Percentiles rank a stretch among this genome's conserved stretches.
phyloP scores from a whole-genome alignment of 495 filamentous ascomycete genomes.

The Paragyromitra xinjiangensis region DNA sequence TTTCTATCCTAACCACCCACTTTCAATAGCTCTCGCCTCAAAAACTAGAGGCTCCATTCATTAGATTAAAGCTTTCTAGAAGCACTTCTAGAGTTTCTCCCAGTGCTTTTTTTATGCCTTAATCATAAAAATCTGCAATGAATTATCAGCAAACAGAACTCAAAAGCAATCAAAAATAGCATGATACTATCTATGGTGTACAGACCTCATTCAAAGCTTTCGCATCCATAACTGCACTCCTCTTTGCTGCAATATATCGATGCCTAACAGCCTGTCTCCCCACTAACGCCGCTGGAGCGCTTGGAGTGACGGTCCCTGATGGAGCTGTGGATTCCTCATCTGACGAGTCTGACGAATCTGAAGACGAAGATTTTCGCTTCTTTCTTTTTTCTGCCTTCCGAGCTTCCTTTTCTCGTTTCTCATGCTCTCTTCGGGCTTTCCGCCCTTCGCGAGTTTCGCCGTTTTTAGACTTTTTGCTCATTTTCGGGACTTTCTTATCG shows the following conservation, averaged over 20 bases:
- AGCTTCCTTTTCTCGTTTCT: slow-evolving; percentile 38
- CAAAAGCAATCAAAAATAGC: not conserved
- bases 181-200: not conserved
- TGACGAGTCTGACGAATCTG: slow-evolving; percentile 39
- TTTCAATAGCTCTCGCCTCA: slow-evolving; percentile 3
- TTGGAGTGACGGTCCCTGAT: slow-evolving; percentile 42
- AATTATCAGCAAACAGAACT: slow-evolving; percentile 14
- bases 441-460: slow-evolving; percentile 41
- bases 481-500: slow-evolving; percentile 29
- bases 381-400: slow-evolving; percentile 34
- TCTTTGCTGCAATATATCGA: slow-evolving; percentile 57
- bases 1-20: not conserved
- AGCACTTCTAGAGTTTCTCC: too few relatives aligned
- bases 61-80: not conserved
- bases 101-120: slow-evolving; percentile 41
- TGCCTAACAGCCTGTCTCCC: slow-evolving; percentile 55
- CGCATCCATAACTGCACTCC: slow-evolving; percentile 55
- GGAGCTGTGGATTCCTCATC: slow-evolving; percentile 35
- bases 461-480: slow-evolving; percentile 53
- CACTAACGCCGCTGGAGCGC: slow-evolving; percentile 23
- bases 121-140: slow-evolving; percentile 56
- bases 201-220: slow-evolving; percentile 58
- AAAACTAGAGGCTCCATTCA: not conserved
- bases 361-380: slow-evolving; percentile 41
- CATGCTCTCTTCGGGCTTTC: slow-evolving; percentile 30